Evolutionary conservation across 139 green algal genomes (phyloP).

Genomic region (Spirogloea muscicola): DNA sequence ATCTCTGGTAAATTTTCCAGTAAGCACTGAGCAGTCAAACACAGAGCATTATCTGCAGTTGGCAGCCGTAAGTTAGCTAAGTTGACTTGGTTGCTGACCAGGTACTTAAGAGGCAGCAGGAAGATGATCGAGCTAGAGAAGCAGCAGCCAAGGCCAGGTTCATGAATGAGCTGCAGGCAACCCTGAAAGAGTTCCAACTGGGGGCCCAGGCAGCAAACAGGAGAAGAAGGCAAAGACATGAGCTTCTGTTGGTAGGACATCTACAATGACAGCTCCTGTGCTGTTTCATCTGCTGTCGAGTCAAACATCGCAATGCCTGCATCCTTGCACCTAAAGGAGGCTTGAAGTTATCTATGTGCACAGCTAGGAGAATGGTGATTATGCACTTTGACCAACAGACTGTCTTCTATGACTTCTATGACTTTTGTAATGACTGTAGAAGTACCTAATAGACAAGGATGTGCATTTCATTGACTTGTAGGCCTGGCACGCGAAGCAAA

Average conservation of each 20-base stretch:
- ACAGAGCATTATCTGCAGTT: too few species aligned
- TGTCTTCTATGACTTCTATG: not conserved
- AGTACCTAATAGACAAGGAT: too few species aligned
- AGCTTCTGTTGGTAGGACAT: not conserved
- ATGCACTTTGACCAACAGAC: not conserved
- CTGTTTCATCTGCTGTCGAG: not conserved
- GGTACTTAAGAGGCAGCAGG: too few species aligned
- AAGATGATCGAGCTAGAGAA: slow-evolving; percentile 17
- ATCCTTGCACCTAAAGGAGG: not conserved
- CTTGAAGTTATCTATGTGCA: not conserved
- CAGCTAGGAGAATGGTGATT: too few species aligned
- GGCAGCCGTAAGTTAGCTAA: too few species aligned
- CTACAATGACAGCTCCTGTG: not conserved
- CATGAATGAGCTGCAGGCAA: slow-evolving; percentile 27
- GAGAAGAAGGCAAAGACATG: slow-evolving; percentile 22
- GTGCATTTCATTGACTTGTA: too few species aligned
- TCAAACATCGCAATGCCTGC: not conserved
- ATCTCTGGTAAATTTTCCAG: too few species aligned
- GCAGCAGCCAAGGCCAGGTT: slow-evolving; percentile 24
- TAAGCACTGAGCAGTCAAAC: too few species aligned
- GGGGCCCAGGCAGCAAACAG: not conserved
- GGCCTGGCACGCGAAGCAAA: slow-evolving; percentile 30
- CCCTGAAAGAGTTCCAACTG: slow-evolving; percentile 17
- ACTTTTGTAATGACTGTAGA: too few species aligned
- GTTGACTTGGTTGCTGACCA: too few species aligned